phyloP scores from a whole-genome alignment of 768 basidiomycete species.

The Leccinum longicurvipes region DNA sequence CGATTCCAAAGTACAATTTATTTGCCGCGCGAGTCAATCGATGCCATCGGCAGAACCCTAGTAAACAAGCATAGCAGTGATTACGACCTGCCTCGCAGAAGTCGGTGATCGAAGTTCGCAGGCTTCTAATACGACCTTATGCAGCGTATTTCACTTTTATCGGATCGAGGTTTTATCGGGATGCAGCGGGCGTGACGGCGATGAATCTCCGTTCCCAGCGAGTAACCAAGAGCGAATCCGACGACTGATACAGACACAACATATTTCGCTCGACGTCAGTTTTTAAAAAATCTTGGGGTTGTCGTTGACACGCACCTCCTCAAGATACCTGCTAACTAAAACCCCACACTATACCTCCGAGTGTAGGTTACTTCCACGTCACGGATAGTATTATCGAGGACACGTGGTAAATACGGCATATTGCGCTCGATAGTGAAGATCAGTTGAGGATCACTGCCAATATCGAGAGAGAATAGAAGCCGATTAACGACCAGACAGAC shows the following conservation, averaged over 20 bases:
- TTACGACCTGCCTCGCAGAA: constrained; percentile 16
- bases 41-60: constrained; percentile 30
- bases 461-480: constrained; percentile 24
- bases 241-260: not conserved
- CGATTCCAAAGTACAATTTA: constrained; percentile 20
- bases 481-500: constrained; percentile 17
- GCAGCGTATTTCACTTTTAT: constrained; percentile 7
- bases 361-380: not conserved
- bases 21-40: constrained; percentile 23
- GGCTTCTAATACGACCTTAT: constrained; percentile 19
- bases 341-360: not conserved
- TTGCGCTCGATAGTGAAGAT: constrained; percentile 18
- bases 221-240: constrained; percentile 27
- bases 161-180: constrained; percentile 24
- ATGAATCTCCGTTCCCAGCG: constrained; percentile 20
- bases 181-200: constrained; percentile 16
- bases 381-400: not conserved
- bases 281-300: not conserved
- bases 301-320: not conserved
- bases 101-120: constrained; percentile 9
- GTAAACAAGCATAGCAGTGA: constrained; percentile 9
- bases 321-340: not conserved
- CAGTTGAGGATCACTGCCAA: constrained; percentile 28
- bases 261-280: constrained; percentile 5
- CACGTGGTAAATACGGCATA: constrained; percentile 16